Conservation (phyloP, 2,329 filamentous ascomycete genomes). For the Cladosporium sphaerospermum region DNA sequence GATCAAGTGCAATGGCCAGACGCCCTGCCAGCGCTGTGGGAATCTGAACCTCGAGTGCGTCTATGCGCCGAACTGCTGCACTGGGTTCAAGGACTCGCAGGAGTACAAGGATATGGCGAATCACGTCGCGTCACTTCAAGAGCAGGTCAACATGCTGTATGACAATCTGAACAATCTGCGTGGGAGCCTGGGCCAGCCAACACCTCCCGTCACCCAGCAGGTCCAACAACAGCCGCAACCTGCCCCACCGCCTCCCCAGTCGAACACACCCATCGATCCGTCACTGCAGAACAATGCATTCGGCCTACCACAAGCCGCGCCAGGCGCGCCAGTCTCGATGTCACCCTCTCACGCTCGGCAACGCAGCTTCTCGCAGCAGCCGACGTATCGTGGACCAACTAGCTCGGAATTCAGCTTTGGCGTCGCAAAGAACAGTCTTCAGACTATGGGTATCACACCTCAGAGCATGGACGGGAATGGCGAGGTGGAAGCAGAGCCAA, state of each 20-base stretch:
- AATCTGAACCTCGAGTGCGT: constrained; percentile 58
- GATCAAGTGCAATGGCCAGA: constrained; percentile 63
- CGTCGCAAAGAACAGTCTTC: constrained; percentile 77
- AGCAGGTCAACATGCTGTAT: constrained; percentile 75
- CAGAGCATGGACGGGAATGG: constrained; percentile 48
- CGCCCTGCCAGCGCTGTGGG: constrained; percentile 59
- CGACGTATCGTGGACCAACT: constrained; percentile 75
- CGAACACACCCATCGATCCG: constrained; percentile 30
- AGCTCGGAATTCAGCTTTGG: constrained; percentile 80
- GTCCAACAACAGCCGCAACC: constrained; percentile 6
- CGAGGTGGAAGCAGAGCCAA: constrained; percentile 8
- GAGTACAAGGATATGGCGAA: constrained; percentile 78
- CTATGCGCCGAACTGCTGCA: constrained; percentile 64
- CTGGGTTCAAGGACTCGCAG: constrained; percentile 85
- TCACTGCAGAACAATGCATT: constrained; percentile 23
- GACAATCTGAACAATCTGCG: constrained; percentile 65
- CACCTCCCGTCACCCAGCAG: constrained; percentile 14
- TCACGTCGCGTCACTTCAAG: constrained; percentile 69
- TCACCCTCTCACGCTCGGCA: constrained; percentile 28
- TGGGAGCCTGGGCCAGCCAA: constrained; percentile 36
- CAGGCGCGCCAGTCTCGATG: constrained; percentile 20
- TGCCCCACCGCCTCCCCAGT: constrained; percentile 11
- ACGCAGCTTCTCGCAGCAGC: constrained; percentile 33
- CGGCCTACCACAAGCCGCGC: constrained; percentile 16
- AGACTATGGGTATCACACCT: constrained; percentile 79